Base-by-base conservation (phyloP, 1,139 yeast genomes). In the Zygotorulaspora mrakii region DNA sequence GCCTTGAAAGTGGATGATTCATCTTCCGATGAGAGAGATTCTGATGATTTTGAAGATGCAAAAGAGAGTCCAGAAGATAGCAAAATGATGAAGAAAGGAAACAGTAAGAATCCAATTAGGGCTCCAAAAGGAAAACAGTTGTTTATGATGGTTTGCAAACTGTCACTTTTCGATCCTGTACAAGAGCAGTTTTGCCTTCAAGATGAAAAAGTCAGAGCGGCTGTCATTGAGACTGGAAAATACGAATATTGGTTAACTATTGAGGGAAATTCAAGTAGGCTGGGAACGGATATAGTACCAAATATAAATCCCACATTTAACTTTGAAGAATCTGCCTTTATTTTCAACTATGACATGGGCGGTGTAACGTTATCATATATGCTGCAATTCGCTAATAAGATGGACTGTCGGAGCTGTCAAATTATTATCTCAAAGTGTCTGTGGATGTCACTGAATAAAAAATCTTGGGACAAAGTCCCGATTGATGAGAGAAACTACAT, bases 261-360 rank as follows among this genome's bases (percentile, higher is more conserved):
- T 2, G 57, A 57, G 11, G 59, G 65, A 1, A 38, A 52, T 5
- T 55, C 52, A 3, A 27, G 50, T 3, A 53, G 59, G 5, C 57
- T 82, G 13, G 77, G 76, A 2, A 64, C 73, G 3, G 53, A 59
- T 1, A 56, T 85, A 17, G 57, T 66, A 12, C 69, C 75, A 7
- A 70, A 71, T 24, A 66, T 84, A 65, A 79, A 75, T 52, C 88
- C 94, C 1, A 71, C 76, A 10, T 82, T 85, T 57, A 77, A 81
- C 53, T 71, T 68, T 44, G 79, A 74, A 26, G 71, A 73, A 23
- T 49, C 62, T 8, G 71, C 85, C 0, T 83, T 87, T 52, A 73
- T 82, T 23, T 87, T 86, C 71, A 83, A 83, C 55, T 71, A 75
- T 48, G 67, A 66, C 22, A 55, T 66, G 2, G 62, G 54, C 3